Conservation (phyloP, 345 rosid species). For the Salix caprea region DNA sequence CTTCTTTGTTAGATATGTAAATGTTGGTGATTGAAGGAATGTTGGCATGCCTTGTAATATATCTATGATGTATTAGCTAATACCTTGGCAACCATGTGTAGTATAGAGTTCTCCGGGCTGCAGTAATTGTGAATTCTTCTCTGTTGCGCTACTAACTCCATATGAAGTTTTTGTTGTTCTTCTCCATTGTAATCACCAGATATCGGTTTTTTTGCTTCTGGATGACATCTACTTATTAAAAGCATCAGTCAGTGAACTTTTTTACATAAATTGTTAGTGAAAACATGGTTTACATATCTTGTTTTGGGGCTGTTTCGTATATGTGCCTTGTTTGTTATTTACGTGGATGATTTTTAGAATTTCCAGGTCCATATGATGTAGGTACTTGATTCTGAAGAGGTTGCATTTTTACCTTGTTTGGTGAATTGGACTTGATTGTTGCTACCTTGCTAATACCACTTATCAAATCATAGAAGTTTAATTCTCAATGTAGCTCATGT, state of each 20-base stretch:
- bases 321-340: background rate
- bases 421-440: background rate
- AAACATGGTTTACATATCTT: background rate
- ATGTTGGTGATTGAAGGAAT: background rate
- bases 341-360: background rate
- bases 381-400: background rate
- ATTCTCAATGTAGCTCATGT: background rate
- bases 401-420: background rate
- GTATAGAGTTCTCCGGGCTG: background rate
- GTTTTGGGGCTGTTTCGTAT: background rate
- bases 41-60: background rate
- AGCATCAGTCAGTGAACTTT: too few relatives aligned
- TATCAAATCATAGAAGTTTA: background rate
- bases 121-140: background rate
- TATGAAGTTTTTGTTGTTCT: too few relatives aligned
- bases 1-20: background rate
- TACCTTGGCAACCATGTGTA: background rate
- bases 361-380: background rate
- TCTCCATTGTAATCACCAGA: too few relatives aligned
- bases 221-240: background rate
- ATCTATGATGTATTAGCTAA: background rate
- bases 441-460: background rate
- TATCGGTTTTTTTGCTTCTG: conserved; percentile 1
- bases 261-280: too few relatives aligned
- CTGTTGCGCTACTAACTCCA: too few relatives aligned